A percentile compares a stretch with the other conserved stretches of the same genome.
Evolutionary conservation across 257 asterid genomes (phyloP).

Genomic region (Solanum verrucosum): DNA sequence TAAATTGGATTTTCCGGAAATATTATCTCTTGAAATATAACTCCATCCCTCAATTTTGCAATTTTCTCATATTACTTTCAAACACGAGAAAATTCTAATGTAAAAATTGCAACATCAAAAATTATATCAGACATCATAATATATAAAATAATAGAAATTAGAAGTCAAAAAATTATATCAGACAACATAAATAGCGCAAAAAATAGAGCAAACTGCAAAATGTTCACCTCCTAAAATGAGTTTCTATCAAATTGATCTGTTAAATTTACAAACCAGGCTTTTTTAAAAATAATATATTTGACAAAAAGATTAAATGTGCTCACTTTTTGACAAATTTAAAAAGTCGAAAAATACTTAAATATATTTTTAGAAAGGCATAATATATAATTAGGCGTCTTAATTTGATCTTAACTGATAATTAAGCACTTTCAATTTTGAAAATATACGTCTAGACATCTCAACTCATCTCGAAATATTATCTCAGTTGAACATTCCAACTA

Average conservation of each 20-base stretch:
- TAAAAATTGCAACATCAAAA: neutral
- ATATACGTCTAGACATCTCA: neutral
- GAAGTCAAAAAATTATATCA: neutral
- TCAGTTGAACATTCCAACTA: neutral
- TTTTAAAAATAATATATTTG: neutral
- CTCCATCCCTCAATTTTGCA: neutral
- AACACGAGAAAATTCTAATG: neutral
- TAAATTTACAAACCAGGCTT: neutral
- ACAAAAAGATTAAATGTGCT: neutral
- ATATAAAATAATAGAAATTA: neutral
- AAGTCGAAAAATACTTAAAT: neutral
- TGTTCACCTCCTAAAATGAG: neutral
- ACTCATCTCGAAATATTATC: neutral
- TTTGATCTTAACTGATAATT: rapidly evolving
- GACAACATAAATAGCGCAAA: neutral
- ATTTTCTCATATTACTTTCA: neutral
- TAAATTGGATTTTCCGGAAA: neutral
- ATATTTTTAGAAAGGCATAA: neutral
- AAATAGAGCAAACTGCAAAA: neutral
- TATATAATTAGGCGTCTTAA: neutral
- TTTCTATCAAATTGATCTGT: neutral
- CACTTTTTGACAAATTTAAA: neutral
- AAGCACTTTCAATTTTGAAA: neutral
- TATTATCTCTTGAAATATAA: neutral
- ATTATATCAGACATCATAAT: neutral